Percentiles rank a stretch among this genome's conserved stretches.
Conservation (phyloP, 768 basidiomycete species). For the Russula sp. region DNA sequence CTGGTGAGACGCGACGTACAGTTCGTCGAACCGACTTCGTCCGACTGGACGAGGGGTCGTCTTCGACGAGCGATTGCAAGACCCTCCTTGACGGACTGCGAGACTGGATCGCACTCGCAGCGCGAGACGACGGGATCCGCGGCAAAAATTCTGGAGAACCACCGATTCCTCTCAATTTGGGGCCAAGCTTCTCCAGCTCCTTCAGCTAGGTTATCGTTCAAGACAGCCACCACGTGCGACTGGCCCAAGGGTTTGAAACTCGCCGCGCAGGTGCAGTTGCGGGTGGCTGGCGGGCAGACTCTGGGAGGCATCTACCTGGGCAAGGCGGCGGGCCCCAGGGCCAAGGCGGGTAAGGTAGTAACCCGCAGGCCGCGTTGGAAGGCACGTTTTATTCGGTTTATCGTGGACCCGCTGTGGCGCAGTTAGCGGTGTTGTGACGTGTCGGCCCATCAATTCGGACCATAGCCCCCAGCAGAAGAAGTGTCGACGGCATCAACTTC, state of each 20-base stretch:
- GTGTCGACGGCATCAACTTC: too few species aligned
- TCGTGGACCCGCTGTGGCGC: too few species aligned
- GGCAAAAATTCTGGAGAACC: conserved; percentile 18
- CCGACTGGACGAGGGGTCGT: conserved; percentile 73
- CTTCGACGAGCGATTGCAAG: conserved; percentile 79
- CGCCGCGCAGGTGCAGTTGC: conserved; percentile 29
- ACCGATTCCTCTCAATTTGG: conserved; percentile 91
- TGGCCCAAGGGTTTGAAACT: background rate
- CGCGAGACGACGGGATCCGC: background rate
- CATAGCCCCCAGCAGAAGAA: too few species aligned
- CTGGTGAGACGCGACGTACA: too few species aligned
- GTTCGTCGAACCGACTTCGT: conserved; percentile 93
- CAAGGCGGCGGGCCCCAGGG: too few species aligned
- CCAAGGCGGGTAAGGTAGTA: too few species aligned
- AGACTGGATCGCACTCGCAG: conserved; percentile 42
- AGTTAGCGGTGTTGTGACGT: too few species aligned
- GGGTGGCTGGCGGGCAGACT: too few species aligned
- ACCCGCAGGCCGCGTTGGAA: too few species aligned
- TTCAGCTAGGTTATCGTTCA: conserved; percentile 50
- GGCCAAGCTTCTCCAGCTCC: conserved; percentile 84
- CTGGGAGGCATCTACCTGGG: too few species aligned
- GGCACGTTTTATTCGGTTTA: too few species aligned
- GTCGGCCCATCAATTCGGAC: too few species aligned
- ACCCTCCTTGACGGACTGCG: conserved; percentile 92
- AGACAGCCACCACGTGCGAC: background rate